Evolutionary conservation across 805 yeast genomes (phyloP), one percentile per base, ranked within the genome.

Genomic region (Candida schatavii): DNA sequence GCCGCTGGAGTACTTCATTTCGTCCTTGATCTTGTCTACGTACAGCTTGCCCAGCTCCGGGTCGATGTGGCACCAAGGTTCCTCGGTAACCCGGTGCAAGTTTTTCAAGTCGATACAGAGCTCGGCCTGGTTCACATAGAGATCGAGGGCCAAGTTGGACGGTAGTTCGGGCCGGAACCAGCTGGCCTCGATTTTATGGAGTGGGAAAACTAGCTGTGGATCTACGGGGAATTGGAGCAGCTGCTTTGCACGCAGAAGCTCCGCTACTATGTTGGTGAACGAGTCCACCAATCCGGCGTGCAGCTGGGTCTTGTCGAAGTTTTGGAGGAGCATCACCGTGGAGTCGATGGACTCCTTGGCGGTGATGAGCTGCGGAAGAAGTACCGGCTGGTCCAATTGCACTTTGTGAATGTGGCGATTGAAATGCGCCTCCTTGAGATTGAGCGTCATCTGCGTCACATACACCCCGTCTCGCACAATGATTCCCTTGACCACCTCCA

Each of bases 1-100:
- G 44, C 37, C 9, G 41, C 10, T 44, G 4, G 66, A 61, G 22
- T 57, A 44, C 37, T 75, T 77, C 55, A 84, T 69, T 41, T 75
- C 74, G 28, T 78, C 80, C 38, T 83, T 63, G 21, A 84, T 63
- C 21, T 62, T 63, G 57, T 85, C 91, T 3, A 80, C 74, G 52
- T 78, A 73, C 3, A 86, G 78, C 39, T 68, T 65, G 0, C 79
- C 80, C 2, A 52, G 40, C 3, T 46, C 46, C 5, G 63, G 61
- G 43, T 80, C 75, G 4, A 81, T 70, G 3, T 70, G 62, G 45
- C 75, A 63, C 90, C 90, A 85, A 1, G 90, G 90, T 43, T 65
- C 68, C 45, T 75, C 79, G 0, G 70, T 70, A 6, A 83, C 72
- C 18, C 61, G 61, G 26, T 62, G 66, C 28, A 83, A 54, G 39